A percentile compares a stretch with the other conserved stretches of the same genome.
Evolutionary conservation across 2,329 filamentous ascomycete genomes (phyloP).

Genomic region (Elsinoe necatrix): DNA sequence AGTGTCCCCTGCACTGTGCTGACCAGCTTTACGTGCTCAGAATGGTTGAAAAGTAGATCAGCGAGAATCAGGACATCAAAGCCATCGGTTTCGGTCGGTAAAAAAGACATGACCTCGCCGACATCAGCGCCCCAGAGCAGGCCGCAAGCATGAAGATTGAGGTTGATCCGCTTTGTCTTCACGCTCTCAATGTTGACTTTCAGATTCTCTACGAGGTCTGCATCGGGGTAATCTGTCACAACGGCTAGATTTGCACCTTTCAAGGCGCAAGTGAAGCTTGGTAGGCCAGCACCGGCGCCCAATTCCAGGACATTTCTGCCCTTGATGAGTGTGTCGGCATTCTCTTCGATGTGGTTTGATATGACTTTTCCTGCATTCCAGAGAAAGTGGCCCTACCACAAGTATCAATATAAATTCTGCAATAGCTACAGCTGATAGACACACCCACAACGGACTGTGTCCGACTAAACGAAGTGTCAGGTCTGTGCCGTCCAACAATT

Average conservation of each 20-base stretch:
- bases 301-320: conserved; percentile 73
- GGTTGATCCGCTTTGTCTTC: conserved; percentile 33
- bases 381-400: conserved; percentile 61
- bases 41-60: conserved; percentile 85
- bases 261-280: conserved; percentile 63
- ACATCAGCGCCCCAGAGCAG: conserved; percentile 75
- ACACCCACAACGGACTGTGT: conserved; percentile 73
- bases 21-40: conserved; percentile 71
- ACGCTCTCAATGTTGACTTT: conserved; percentile 62
- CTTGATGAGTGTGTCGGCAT: conserved; percentile 51
- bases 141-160: conserved; percentile 44
- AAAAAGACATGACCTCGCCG: conserved; percentile 48
- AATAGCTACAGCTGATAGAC: conserved; percentile 22
- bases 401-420: not conserved
- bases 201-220: conserved; percentile 73
- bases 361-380: conserved; percentile 85
- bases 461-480: conserved; percentile 73
- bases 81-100: conserved; percentile 34
- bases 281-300: conserved; percentile 75
- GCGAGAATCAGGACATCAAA: conserved; percentile 83
- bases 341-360: conserved; percentile 66
- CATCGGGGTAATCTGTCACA: conserved; percentile 82
- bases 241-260: conserved; percentile 60
- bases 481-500: conserved; percentile 55
- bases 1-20: conserved; percentile 62